These are phyloP conservation scores for Picea sitchensis DNA, from an alignment of 75 land plant species.

Conservation along the genomic window DNA sequence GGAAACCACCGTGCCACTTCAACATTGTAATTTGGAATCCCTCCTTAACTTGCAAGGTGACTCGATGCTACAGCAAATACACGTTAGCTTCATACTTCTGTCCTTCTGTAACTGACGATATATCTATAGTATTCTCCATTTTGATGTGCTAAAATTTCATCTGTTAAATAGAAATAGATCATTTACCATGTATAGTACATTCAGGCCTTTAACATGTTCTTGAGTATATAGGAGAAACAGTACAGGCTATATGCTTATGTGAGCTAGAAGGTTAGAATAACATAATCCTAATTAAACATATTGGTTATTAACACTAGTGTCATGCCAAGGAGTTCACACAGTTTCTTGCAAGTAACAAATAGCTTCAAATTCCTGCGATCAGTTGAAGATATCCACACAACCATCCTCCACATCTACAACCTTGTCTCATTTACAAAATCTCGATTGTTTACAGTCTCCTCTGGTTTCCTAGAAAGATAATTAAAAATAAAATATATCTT, in stretches of 20 bases:
- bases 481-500: background rate
- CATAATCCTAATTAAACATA: background rate
- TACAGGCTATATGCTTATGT: background rate
- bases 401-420: background rate
- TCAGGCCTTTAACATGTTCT: background rate
- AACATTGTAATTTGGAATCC: background rate
- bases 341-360: background rate
- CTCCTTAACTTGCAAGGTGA: background rate
- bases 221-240: background rate
- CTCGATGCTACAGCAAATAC: no score
- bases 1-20: no score
- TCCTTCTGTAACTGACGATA: background rate
- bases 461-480: background rate
- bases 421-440: background rate
- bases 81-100: background rate
- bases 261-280: background rate
- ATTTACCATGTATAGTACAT: background rate
- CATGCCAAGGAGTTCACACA: background rate
- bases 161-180: background rate
- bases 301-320: background rate
- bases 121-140: background rate
- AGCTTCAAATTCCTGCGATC: background rate
- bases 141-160: background rate
- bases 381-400: background rate
- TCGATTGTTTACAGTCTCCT: background rate